phyloP scores from a whole-genome alignment of 176 grass and related monocot genomes.

The barley (Hordeum vulgare) region DNA sequence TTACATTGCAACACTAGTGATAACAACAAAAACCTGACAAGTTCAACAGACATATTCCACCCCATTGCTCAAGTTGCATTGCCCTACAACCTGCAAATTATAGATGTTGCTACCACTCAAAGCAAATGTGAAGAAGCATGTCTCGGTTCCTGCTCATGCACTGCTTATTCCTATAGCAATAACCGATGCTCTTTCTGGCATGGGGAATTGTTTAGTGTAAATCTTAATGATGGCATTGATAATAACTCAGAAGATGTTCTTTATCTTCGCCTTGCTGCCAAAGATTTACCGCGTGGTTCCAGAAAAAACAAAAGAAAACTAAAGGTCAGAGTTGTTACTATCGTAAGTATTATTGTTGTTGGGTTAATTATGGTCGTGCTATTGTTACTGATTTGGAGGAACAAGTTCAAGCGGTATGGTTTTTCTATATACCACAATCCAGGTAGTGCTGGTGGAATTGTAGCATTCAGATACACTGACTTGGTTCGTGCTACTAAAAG shows the following conservation, averaged over 20 bases:
- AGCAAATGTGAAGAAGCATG: background rate
- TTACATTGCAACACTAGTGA: background rate
- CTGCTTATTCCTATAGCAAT: background rate
- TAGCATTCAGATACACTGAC: background rate
- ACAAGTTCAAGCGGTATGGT: background rate
- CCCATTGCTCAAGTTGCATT: background rate
- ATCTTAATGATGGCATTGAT: background rate
- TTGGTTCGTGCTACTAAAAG: background rate
- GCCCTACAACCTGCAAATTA: background rate
- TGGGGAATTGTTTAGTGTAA: background rate
- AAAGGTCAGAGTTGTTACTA: background rate
- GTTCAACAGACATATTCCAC: background rate
- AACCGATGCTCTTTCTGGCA: background rate
- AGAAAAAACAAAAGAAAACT: background rate
- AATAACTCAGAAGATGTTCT: background rate
- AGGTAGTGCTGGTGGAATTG: background rate
- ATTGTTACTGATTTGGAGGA: background rate
- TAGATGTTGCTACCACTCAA: background rate
- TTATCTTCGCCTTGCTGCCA: background rate
- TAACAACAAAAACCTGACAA: background rate
- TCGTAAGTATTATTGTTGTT: background rate
- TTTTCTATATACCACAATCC: background rate
- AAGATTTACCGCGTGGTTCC: background rate
- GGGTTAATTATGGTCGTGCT: background rate
- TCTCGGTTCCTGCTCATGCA: background rate